Percentiles rank a stretch among this genome's conserved stretches.
phyloP scores from a whole-genome alignment of 306 rosid species.

The Casuarina equisetifolia region DNA sequence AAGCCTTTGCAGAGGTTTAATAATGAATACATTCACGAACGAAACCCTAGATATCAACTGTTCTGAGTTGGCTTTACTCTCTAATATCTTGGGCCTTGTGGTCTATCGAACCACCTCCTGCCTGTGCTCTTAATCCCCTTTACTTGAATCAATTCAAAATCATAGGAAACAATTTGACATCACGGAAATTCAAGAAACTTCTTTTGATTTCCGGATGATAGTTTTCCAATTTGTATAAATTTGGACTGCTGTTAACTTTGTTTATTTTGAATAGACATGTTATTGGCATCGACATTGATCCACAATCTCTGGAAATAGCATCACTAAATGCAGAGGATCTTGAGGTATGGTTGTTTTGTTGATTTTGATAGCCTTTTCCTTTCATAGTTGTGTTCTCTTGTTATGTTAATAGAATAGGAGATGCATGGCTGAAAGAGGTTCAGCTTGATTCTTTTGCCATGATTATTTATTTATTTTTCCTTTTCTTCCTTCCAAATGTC shows the following conservation, averaged over 20 bases:
- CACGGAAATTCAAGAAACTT: not conserved
- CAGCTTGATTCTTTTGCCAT: not conserved
- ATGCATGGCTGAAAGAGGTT: slow-evolving; percentile 5
- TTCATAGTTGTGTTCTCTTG: slow-evolving; percentile 17
- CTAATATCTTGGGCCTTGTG: not conserved
- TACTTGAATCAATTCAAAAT: slow-evolving; percentile 12
- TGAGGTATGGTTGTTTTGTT: slow-evolving; percentile 56
- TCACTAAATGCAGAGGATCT: slow-evolving; percentile 76
- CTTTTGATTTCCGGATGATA: not conserved
- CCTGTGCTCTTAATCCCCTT: slow-evolving; percentile 9
- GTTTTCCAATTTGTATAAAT: not conserved
- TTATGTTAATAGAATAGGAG: slow-evolving; percentile 7
- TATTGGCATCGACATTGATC: slow-evolving; percentile 81
- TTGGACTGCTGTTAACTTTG: slow-evolving; percentile 34
- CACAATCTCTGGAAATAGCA: slow-evolving; percentile 85
- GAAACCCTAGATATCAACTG: not conserved
- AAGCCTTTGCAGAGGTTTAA: not conserved
- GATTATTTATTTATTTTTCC: not conserved
- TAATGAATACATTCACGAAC: not conserved
- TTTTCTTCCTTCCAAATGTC: not conserved
- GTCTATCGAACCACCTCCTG: not conserved
- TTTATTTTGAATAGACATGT: slow-evolving; percentile 74
- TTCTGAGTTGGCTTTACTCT: not conserved
- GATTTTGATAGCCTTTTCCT: slow-evolving; percentile 18
- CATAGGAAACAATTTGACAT: not conserved